Evolutionary conservation across 2,329 filamentous ascomycete species (phyloP).

Genomic region (Penicillium brevicompactum): DNA sequence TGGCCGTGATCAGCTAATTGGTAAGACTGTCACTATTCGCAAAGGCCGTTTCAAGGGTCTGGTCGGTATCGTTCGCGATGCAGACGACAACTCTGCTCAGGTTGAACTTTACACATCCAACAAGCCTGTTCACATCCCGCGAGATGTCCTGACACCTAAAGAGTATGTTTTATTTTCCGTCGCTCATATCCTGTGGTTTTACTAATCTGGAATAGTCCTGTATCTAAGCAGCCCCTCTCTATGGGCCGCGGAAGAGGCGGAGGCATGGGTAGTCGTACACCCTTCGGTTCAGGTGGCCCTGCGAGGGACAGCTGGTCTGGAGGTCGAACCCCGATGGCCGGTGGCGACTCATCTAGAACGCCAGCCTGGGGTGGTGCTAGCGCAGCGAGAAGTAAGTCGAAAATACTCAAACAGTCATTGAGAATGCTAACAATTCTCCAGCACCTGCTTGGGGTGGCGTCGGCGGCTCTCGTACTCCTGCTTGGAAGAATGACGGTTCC

Average conservation of each 20-base stretch:
- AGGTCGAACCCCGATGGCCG: constrained; percentile 69
- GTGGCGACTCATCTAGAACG: constrained; percentile 66
- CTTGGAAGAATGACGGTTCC: constrained; percentile 60
- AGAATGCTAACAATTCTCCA: constrained; percentile 25
- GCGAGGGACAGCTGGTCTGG: constrained; percentile 59
- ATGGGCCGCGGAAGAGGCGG: constrained; percentile 56
- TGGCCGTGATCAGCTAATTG: constrained; percentile 80
- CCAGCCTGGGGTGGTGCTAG: constrained; percentile 69
- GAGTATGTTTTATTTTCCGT: constrained; percentile 59
- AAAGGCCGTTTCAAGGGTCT: constrained; percentile 90
- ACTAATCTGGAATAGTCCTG: constrained; percentile 41
- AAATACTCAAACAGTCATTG: not conserved
- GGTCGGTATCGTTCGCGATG: constrained; percentile 92
- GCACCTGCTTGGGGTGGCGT: constrained; percentile 47
- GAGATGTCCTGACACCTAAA: constrained; percentile 80
- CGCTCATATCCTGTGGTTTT: not conserved
- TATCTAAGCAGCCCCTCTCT: constrained; percentile 77
- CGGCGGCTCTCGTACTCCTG: constrained; percentile 53
- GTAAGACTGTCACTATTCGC: constrained; percentile 86
- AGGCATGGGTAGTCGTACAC: constrained; percentile 36
- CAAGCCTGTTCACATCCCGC: constrained; percentile 83
- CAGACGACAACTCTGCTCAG: constrained; percentile 80
- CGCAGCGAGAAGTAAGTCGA: constrained; percentile 61
- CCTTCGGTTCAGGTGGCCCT: constrained; percentile 52
- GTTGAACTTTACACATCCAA: constrained; percentile 94